Percentiles rank a stretch among this genome's conserved stretches.
These are phyloP conservation scores for Cairneyella variabilis DNA, from an alignment of 495 filamentous ascomycete genomes.

Conservation along the genomic window DNA sequence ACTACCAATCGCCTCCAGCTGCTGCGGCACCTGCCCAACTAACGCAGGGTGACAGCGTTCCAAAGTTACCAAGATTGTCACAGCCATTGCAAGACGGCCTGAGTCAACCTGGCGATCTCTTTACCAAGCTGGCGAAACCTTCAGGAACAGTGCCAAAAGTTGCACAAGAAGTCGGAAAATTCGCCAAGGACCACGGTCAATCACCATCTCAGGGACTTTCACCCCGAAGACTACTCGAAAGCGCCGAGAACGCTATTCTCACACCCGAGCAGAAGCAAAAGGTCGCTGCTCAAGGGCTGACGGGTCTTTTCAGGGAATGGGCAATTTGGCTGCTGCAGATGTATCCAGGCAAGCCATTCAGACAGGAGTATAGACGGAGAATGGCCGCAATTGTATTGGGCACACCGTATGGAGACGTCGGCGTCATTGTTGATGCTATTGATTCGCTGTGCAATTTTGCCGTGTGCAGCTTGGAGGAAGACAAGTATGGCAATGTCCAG, in stretches of 20 bases:
- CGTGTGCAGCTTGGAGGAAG: slow-evolving; percentile 72
- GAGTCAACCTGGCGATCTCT: slow-evolving; percentile 42
- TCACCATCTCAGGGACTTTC: slow-evolving; percentile 29
- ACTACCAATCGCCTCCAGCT: slow-evolving; percentile 13
- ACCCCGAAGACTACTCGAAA: slow-evolving; percentile 16
- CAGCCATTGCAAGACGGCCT: slow-evolving; percentile 50
- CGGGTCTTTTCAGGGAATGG: slow-evolving; percentile 31
- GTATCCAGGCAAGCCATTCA: slow-evolving; percentile 64
- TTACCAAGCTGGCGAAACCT: slow-evolving; percentile 27
- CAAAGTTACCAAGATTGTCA: slow-evolving; percentile 44
- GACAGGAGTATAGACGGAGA: slow-evolving; percentile 61
- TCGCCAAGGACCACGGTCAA: slow-evolving; percentile 58
- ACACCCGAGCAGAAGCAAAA: slow-evolving; percentile 40
- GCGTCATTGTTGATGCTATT: slow-evolving; percentile 64
- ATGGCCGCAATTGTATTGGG: slow-evolving; percentile 63
- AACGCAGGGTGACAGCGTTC: not conserved
- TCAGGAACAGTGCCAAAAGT: slow-evolving; percentile 29
- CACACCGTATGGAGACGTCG: slow-evolving; percentile 59
- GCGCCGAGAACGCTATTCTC: slow-evolving; percentile 40
- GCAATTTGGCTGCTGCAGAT: slow-evolving; percentile 41
- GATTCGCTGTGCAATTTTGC: slow-evolving; percentile 65
- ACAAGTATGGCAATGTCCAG: slow-evolving; percentile 83
- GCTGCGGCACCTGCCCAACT: not conserved
- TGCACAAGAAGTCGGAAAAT: slow-evolving; percentile 47
- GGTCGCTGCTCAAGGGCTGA: slow-evolving; percentile 37